These are phyloP conservation scores for Moesziomyces sp. DNA, from an alignment of 1,284 basidiomycete species.

Conservation along the genomic window DNA sequence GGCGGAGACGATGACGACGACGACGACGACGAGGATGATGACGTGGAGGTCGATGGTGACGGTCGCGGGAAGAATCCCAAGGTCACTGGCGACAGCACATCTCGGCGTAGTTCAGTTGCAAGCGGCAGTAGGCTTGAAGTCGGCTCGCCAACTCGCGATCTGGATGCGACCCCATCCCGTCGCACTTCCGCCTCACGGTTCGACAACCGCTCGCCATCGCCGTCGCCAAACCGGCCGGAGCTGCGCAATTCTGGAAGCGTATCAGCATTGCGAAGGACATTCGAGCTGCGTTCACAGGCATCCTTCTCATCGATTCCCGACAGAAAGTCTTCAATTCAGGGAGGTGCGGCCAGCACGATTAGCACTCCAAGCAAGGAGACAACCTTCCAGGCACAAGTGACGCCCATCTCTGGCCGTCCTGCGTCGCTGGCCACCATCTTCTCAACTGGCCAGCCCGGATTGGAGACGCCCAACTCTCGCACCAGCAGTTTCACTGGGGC, in stretches of 20 bases:
- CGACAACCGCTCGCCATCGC: neutral
- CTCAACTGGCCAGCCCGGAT: conserved; percentile 10
- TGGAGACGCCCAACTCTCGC: conserved; percentile 5
- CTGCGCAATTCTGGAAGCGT: conserved; percentile 28
- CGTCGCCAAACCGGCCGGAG: conserved; percentile 12
- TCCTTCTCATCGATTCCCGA: conserved; percentile 41
- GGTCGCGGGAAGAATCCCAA: no score
- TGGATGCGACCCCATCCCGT: conserved; percentile 10
- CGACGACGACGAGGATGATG: conserved; percentile 11
- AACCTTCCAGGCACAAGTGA: conserved; percentile 51
- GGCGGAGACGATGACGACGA: conserved; percentile 20
- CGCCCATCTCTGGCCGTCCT: conserved; percentile 45
- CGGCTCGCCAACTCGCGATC: conserved; percentile 11
- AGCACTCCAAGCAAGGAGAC: conserved; percentile 33
- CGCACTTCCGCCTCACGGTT: conserved; percentile 9
- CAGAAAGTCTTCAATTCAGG: conserved; percentile 35
- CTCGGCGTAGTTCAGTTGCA: no score
- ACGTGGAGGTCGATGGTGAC: conserved; percentile 6
- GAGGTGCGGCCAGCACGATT: conserved; percentile 14
- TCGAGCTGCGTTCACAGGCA: conserved; percentile 42
- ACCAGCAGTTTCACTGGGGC: conserved; percentile 4
- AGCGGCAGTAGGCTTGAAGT: conserved; percentile 12
- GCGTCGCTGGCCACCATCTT: conserved; percentile 55
- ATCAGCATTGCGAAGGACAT: conserved; percentile 22
- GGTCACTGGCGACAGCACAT: no score